Conservation (phyloP, 2,329 filamentous ascomycete species). For the Aspergillus intermedius region DNA sequence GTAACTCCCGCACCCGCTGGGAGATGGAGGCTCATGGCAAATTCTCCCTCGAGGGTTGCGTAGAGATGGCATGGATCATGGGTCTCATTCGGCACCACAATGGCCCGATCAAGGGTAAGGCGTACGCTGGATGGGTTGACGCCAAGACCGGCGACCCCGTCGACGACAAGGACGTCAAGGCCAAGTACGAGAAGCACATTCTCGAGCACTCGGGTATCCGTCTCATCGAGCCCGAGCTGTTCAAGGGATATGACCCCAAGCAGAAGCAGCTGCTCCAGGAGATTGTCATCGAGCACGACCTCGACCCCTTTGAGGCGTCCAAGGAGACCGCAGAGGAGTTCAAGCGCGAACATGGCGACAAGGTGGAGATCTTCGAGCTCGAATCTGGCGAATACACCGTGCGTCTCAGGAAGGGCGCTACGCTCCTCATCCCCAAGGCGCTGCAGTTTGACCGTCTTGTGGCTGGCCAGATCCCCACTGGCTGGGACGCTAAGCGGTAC, state of each 20-base stretch:
- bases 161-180: slow-evolving; percentile 95
- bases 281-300: slow-evolving; percentile 92
- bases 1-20: slow-evolving; percentile 96
- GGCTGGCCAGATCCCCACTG: slow-evolving; percentile 91
- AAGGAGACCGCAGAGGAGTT: slow-evolving; percentile 98
- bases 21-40: slow-evolving; percentile 98
- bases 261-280: slow-evolving; percentile 98
- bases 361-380: slow-evolving; percentile 95
- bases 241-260: slow-evolving; percentile 93
- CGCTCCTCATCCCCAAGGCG: slow-evolving; percentile 92
- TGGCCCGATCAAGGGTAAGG: slow-evolving; percentile 88
- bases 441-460: slow-evolving; percentile 95
- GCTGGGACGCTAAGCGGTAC: slow-evolving; percentile 94
- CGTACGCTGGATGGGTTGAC: slow-evolving; percentile 95
- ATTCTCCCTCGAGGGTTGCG: slow-evolving; percentile 94
- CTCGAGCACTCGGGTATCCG: slow-evolving; percentile 96
- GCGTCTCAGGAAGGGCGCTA: slow-evolving; percentile 90
- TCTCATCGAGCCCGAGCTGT: slow-evolving; percentile 93
- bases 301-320: slow-evolving; percentile 93
- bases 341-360: slow-evolving; percentile 92
- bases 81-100: slow-evolving; percentile 99
- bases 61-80: slow-evolving; percentile 99
- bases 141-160: slow-evolving; percentile 90
- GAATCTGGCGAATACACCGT: slow-evolving; percentile 93
- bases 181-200: slow-evolving; percentile 95